These are phyloP conservation scores for Phytophthora multivora DNA, from an alignment of 352 stramenopile genomes.

Conservation along the genomic window DNA sequence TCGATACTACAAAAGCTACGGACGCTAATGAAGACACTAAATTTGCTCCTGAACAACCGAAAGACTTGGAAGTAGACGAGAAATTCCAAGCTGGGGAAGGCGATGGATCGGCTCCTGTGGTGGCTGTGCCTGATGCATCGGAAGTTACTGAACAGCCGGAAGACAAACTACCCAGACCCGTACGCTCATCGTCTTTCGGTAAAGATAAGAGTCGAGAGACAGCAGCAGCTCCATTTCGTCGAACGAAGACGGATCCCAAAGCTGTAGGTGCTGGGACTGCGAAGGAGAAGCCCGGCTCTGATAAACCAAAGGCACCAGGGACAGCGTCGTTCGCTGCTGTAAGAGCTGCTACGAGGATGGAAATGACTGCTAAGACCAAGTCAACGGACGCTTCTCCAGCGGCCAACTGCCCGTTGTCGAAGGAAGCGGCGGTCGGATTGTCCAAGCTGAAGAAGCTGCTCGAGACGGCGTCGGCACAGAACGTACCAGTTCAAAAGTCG, in stretches of 20 bases:
- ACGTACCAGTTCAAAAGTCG: conserved; percentile 50
- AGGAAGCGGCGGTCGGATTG: conserved; percentile 26
- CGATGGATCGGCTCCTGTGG: conserved; percentile 15
- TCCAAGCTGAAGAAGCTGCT: conserved; percentile 56
- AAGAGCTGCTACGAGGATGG: conserved; percentile 27
- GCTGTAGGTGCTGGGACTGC: neutral
- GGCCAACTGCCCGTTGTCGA: neutral
- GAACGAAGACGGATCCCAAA: conserved; percentile 32
- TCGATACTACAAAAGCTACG: neutral
- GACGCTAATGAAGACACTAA: neutral
- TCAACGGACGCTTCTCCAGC: neutral
- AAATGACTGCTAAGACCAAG: conserved; percentile 9
- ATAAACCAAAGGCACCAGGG: conserved; percentile 6
- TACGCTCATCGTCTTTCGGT: conserved; percentile 30
- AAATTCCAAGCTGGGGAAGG: conserved; percentile 7
- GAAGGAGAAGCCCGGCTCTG: neutral
- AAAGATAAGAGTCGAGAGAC: conserved; percentile 8
- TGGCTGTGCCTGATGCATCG: neutral
- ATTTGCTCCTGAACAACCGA: neutral
- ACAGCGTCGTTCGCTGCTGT: conserved; percentile 38
- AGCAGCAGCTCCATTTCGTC: conserved; percentile 19
- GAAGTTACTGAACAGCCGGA: neutral
- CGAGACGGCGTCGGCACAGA: conserved; percentile 43
- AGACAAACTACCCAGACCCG: conserved; percentile 5
- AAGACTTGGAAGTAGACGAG: neutral